Base-by-base conservation (phyloP, 2,329 filamentous ascomycete genomes). In the Annulohypoxylon truncatum region DNA sequence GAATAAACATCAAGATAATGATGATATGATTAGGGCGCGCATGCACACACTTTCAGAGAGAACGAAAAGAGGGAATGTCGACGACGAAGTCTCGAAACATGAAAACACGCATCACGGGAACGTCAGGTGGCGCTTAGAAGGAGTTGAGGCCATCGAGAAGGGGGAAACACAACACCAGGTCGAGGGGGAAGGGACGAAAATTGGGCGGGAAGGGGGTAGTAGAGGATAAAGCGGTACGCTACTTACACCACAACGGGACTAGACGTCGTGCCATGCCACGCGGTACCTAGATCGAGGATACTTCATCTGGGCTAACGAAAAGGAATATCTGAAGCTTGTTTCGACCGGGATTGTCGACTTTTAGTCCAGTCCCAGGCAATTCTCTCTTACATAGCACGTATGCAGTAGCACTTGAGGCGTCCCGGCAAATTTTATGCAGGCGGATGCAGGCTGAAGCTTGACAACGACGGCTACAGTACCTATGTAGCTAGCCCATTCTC, bases 91-190 rank as follows among this genome's bases (percentile, higher is more conserved):
- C 58, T 67, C 61, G 55, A 68, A 66, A 68, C 65, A 52, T 66
- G 40, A 53, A 58, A 50, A 59, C 44, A 65, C 52, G 68, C 68
- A 69, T 71, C 64, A 69, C 64, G 63, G 50, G 58, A 55, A 57
- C 66, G 33, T 55, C 33, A 62, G 38, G 61, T 60, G 64, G 64
- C 64, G 64, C 67, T 69, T 69, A 69, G 67, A 31, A 69, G 58
- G 38, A 67, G 61, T 29, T 54, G 64, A 70, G 58, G 65, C 68
- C 70, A 70, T 67, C 65, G 40, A 70, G 65, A 69, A 66, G 28
- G 57, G 56, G 42, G 51, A 70, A 67, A 70, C 67, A 67, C 48
- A 57, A 59, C 51, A 18, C 62, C 54, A 60, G 53, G 44, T 35
- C 29, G 42, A 61, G 29, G 24, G 53, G 33, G 48, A 47, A 47